Conservation (phyloP, 75 land plant species). For the Selaginella moellendorffii region DNA sequence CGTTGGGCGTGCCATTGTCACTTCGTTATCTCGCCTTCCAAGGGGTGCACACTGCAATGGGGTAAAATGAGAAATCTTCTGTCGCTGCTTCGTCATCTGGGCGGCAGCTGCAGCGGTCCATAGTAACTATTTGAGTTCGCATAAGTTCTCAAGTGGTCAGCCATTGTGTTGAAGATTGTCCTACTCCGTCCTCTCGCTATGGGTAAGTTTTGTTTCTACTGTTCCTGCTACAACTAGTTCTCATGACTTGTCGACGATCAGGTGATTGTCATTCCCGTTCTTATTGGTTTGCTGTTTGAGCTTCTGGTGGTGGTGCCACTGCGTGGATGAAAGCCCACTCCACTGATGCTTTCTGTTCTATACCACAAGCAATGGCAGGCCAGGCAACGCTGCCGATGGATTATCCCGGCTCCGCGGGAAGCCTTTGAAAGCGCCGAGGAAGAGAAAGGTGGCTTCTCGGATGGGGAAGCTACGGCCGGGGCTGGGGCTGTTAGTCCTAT, state of each 20-base stretch:
- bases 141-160: constrained; percentile 67
- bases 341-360: too few species aligned
- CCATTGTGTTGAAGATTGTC: constrained; percentile 57
- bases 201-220: constrained; percentile 37
- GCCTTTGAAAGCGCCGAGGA: too few species aligned
- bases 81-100: constrained; percentile 68
- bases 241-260: constrained; percentile 15
- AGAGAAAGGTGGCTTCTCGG: too few species aligned
- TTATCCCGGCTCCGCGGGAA: constrained; percentile 68
- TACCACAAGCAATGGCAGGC: constrained; percentile 63
- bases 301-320: constrained; percentile 86
- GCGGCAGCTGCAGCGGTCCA: constrained; percentile 55
- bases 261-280: constrained; percentile 72
- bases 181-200: constrained; percentile 62
- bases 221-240: neutral
- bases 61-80: neutral
- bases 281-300: constrained; percentile 80
- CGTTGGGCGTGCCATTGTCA: constrained; percentile 63
- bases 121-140: constrained; percentile 59
- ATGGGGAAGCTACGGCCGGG: too few species aligned
- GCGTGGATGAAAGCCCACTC: constrained; percentile 95
- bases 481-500: too few species aligned
- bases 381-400: constrained; percentile 80
- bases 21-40: constrained; percentile 69
- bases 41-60: constrained; percentile 96